These are phyloP conservation scores for Leptographium galeiforme DNA, from an alignment of 2,329 filamentous ascomycete species.

Conservation along the genomic window DNA sequence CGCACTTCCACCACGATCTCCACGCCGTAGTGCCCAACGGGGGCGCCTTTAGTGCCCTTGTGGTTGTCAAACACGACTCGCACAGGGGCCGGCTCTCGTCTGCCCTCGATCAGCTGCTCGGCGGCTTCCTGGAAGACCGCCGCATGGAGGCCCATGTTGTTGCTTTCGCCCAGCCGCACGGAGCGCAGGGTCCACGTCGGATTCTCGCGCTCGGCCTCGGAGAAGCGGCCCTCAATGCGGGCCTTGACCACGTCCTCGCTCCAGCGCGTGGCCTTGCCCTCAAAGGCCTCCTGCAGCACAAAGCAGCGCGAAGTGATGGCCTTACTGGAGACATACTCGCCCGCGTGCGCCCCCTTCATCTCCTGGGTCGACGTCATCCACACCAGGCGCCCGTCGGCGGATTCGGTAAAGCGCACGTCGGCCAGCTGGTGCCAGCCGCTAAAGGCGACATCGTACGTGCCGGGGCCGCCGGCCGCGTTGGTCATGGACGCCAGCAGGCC, in stretches of 20 bases:
- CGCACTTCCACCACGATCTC: slow-evolving; percentile 56
- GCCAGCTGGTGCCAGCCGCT: slow-evolving; percentile 57
- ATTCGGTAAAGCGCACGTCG: slow-evolving; percentile 62
- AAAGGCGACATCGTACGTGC: slow-evolving; percentile 60
- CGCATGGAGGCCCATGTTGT: slow-evolving; percentile 44
- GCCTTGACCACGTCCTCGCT: slow-evolving; percentile 81
- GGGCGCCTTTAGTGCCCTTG: slow-evolving; percentile 51
- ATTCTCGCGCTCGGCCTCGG: slow-evolving; percentile 71
- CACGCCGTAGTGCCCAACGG: slow-evolving; percentile 54
- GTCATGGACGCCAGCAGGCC: slow-evolving; percentile 50
- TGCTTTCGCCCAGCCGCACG: slow-evolving; percentile 46
- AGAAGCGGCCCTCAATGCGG: slow-evolving; percentile 70
- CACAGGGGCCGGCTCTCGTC: slow-evolving; percentile 54
- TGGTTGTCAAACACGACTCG: slow-evolving; percentile 62
- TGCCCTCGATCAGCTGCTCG: slow-evolving; percentile 46
- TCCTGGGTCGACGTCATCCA: slow-evolving; percentile 56
- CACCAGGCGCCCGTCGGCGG: slow-evolving; percentile 46
- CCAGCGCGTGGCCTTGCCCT: slow-evolving; percentile 62
- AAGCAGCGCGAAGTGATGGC: slow-evolving; percentile 53
- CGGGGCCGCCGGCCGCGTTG: slow-evolving; percentile 45
- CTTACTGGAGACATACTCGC: slow-evolving; percentile 33
- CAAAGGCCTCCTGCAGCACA: slow-evolving; percentile 59
- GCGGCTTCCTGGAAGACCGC: slow-evolving; percentile 62
- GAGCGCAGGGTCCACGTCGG: slow-evolving; percentile 69
- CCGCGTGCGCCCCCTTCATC: slow-evolving; percentile 40